phyloP scores from a whole-genome alignment of 139 green algal species.

The Ostreobium quekettii region DNA sequence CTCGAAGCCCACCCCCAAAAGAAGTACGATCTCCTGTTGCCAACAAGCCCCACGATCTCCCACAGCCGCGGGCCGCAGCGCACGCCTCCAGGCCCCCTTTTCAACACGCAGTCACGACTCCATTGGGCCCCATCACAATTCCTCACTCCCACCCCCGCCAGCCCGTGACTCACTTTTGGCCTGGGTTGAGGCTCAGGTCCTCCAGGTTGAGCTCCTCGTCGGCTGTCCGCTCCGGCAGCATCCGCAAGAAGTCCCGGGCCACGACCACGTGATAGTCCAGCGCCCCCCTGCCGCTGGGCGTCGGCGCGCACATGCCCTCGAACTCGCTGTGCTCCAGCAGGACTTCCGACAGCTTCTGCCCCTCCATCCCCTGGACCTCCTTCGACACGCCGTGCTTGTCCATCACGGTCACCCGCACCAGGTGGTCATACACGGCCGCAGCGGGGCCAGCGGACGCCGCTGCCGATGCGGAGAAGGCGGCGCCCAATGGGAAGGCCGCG shows the following conservation, averaged over 20 bases:
- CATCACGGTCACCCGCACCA: constrained; percentile 23
- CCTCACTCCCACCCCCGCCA: no score
- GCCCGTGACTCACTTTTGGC: no score
- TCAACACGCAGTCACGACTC: no score
- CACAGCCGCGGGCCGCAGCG: no score
- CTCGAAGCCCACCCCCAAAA: no score
- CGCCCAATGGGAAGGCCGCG: no score
- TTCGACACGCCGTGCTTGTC: constrained; percentile 16
- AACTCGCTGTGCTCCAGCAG: constrained; percentile 19
- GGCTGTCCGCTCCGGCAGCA: neutral
- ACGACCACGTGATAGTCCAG: neutral
- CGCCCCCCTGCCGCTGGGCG: neutral
- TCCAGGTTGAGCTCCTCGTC: neutral
- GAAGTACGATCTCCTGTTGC: no score
- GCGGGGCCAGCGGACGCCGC: no score
- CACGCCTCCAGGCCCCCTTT: no score
- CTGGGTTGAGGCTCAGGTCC: neutral
- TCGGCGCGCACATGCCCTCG: constrained; percentile 12
- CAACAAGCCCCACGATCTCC: no score
- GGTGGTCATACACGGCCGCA: neutral
- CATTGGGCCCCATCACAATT: no score
- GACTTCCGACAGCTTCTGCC: constrained; percentile 24
- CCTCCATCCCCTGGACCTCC: constrained; percentile 20
- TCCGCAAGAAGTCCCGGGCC: neutral
- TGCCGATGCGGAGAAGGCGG: no score